Evolutionary conservation across 2,329 filamentous ascomycete genomes (phyloP).

Genomic region (Fusarium sambucinum): DNA sequence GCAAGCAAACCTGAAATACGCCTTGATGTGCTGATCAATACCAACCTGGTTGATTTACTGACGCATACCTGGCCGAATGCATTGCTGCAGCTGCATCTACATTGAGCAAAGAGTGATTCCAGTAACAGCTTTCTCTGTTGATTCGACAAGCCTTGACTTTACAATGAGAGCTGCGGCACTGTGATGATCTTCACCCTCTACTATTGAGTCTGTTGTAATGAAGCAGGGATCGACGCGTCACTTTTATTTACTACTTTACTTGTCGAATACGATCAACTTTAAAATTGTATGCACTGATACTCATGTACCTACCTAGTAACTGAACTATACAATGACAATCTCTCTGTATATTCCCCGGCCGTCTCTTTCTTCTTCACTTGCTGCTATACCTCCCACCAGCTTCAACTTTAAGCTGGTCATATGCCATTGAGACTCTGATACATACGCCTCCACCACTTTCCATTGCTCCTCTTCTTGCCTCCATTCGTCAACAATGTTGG

Average conservation of each 20-base stretch:
- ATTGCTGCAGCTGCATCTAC: not conserved
- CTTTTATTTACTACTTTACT: not conserved
- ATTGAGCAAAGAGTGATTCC: not conserved
- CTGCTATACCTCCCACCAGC: not conserved
- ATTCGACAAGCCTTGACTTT: not conserved
- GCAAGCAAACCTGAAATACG: no score
- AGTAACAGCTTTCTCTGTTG: not conserved
- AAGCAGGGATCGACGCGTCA: not conserved
- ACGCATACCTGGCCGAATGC: not conserved
- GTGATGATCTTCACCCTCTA: not conserved
- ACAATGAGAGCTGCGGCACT: not conserved
- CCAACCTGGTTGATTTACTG: not conserved
- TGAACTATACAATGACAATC: not conserved
- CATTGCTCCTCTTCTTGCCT: not conserved
- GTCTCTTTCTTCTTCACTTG: not conserved
- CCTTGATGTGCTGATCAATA: not conserved
- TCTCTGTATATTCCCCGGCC: not conserved
- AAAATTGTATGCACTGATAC: no score
- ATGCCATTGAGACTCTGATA: slow-evolving; percentile 1
- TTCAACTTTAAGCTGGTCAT: not conserved
- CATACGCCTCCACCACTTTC: not conserved
- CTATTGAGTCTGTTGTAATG: not conserved
- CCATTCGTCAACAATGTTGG: not conserved
- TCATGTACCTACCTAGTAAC: no score
- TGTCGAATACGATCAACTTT: fast-evolving